Evolutionary conservation across 345 rosid species (phyloP).

Genomic region (Eucalyptus microcorys): DNA sequence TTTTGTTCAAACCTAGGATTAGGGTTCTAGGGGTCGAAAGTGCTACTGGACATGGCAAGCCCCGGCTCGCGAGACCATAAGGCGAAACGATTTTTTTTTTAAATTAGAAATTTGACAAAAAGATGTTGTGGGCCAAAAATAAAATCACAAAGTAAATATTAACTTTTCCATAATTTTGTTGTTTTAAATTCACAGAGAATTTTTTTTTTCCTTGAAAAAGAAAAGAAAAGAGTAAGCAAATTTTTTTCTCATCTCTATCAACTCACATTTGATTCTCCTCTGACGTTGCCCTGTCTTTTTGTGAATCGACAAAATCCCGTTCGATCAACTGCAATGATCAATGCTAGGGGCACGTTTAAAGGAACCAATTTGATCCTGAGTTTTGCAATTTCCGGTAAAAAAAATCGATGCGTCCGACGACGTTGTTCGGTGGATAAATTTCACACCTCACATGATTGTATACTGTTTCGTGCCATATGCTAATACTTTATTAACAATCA

Average conservation of each 20-base stretch:
- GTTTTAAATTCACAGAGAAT: no score
- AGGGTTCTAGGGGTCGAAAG: accelerated
- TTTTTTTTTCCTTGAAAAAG: no score
- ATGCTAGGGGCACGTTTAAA: neutral
- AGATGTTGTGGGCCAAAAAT: neutral
- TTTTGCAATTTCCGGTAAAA: neutral
- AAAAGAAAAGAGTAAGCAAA: neutral
- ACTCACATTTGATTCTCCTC: neutral
- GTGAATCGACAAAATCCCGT: neutral
- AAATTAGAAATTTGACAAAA: neutral
- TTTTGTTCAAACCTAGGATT: neutral
- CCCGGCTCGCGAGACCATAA: accelerated
- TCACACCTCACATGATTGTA: neutral
- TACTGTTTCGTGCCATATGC: neutral
- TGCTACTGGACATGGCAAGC: neutral
- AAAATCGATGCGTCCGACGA: neutral
- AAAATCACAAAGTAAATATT: neutral
- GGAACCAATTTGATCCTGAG: neutral
- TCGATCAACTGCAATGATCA: neutral
- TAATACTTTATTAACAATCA: no score
- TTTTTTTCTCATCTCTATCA: neutral
- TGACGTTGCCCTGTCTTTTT: neutral
- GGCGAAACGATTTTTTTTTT: neutral
- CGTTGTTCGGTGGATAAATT: neutral
- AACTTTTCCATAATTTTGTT: no score